Evolutionary conservation across 169 alveolate species (phyloP).

Genomic region (Plasmodium fragile): DNA sequence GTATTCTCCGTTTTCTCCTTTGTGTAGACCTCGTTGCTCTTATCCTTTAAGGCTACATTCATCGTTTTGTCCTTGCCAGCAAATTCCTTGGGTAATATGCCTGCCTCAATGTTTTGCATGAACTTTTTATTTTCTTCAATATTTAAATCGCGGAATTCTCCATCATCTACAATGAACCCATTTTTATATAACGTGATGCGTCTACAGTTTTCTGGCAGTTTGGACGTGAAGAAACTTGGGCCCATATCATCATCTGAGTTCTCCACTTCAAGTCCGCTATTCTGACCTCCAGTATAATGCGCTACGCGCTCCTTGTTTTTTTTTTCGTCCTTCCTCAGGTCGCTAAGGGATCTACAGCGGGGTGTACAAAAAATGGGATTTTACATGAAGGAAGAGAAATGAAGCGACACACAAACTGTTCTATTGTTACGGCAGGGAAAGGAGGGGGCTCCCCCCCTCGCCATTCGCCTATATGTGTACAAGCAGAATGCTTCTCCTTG

Average conservation of each 20-base stretch:
- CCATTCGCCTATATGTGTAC: too few species aligned
- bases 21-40: slow-evolving; percentile 75
- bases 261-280: slow-evolving; percentile 61
- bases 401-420: not conserved
- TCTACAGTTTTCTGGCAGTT: slow-evolving; percentile 60
- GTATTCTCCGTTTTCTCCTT: slow-evolving; percentile 35
- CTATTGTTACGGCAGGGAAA: not conserved
- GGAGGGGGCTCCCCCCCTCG: not conserved
- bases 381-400: not conserved
- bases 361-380: not conserved
- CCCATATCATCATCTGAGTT: slow-evolving; percentile 51
- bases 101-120: slow-evolving; percentile 92
- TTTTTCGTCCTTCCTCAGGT: slow-evolving; percentile 62
- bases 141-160: slow-evolving; percentile 91
- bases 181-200: slow-evolving; percentile 86
- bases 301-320: slow-evolving; percentile 56
- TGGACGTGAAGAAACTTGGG: slow-evolving; percentile 16
- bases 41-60: slow-evolving; percentile 80
- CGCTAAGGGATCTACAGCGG: slow-evolving; percentile 45
- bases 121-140: slow-evolving; percentile 91
- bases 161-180: slow-evolving; percentile 95
- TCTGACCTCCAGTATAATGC: slow-evolving; percentile 73
- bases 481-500: too few species aligned
- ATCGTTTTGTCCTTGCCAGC: slow-evolving; percentile 80
- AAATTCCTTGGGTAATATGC: slow-evolving; percentile 94